Base-by-base conservation (phyloP, 768 basidiomycete species). In the Amylocystis lapponica region DNA sequence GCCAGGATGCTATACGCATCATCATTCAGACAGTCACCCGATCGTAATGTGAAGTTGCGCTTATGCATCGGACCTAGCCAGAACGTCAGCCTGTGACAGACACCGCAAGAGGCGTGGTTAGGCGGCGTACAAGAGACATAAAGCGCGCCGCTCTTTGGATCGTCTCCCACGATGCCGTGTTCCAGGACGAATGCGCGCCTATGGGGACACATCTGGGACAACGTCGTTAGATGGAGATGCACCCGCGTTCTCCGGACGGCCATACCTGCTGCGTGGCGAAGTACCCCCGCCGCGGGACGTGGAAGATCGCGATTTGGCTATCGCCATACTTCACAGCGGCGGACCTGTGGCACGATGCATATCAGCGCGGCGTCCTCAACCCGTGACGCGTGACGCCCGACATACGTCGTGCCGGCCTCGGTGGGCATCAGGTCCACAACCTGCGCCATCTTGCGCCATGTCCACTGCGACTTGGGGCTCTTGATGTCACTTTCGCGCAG, bases 201-300 rank as follows among this genome's bases (percentile, higher is more conserved):
- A 50, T 76, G 70, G 2, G 70, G 68, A 45, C 66, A 68, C 71
- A 69, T 69, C 69, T 70, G 19, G 20, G 41, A 17, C 1, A 13
- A 13, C 6, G 16, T 27, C 19, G n/a, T 12, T 5, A 12, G 23
- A 29, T n/a, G n/a, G n/a, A 36, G 16, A 11, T 37, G 10, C 27
- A 8, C 16, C 27, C n/a, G 3, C 9, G 16, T 13, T 26, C 13
- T n/a, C 13, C 4, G 17, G 22, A 39, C 25, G 6, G 30, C 20
- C 55, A 60, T 63, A 83, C 76, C 60, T 86, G 83, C 55, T 86
- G 84, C 2, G 79, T 81, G 1, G 81, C 80, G 54, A 74, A 86
- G 52, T 75, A 73, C 0, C 76, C 77, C 32, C 70, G 66, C 1
- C 64, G 63, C 0, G 82, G 78, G 17, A 86, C 70, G 54, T 78